Base-by-base conservation (phyloP, 2,329 filamentous ascomycete genomes). In the Trichoderma gracile region DNA sequence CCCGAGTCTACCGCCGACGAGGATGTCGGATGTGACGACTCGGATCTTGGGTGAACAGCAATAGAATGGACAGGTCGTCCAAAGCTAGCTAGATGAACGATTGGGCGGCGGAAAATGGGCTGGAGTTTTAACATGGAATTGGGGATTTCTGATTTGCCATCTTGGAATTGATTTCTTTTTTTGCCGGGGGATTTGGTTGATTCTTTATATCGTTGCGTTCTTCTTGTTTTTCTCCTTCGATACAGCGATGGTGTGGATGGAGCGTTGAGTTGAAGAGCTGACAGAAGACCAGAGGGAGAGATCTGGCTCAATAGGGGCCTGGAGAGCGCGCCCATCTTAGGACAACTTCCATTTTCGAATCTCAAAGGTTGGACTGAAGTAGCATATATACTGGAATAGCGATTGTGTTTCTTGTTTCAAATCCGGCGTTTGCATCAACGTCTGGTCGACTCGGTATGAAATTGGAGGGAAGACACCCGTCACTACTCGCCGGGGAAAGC, bases 11-110 rank as follows among this genome's bases (percentile, higher is more conserved):
- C 74, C 88, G 91, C 71, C 80, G 71, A 92, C 89, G 1, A 93
- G 93, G 70, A 92, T 96, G 85, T 92, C 91, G 3, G 93, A 97
- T 70, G 89, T 98, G 67, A 96, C 92, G 0, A 91, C 92, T 19
- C 84, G 90, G 65, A 84, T 98, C 7, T 86, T 97, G 40, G 91
- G 91, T 43, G 93, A 97, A 77, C 84, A 86, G 73, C 27, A 17
- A 19, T 89, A 76, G 65, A 4, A 9, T 2, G 10, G 19, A 52
- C 25, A 27, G 25, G 25, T 5, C 25, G 7, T 27, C 30, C 30
- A 12, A 9, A 33, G 10, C 8, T 33, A 33, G 10, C 3, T 6
- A 45, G 27, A 25, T n/a, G 8, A 21, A 21, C 17, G 30, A 43
- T 9, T 21, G 49, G 49, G 49, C 6, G 43, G 5, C 12, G 33